Percentiles rank a stretch among this genome's conserved stretches.
Evolutionary conservation across 169 alveolate genomes (phyloP).

Genomic region (Theileria equi): DNA sequence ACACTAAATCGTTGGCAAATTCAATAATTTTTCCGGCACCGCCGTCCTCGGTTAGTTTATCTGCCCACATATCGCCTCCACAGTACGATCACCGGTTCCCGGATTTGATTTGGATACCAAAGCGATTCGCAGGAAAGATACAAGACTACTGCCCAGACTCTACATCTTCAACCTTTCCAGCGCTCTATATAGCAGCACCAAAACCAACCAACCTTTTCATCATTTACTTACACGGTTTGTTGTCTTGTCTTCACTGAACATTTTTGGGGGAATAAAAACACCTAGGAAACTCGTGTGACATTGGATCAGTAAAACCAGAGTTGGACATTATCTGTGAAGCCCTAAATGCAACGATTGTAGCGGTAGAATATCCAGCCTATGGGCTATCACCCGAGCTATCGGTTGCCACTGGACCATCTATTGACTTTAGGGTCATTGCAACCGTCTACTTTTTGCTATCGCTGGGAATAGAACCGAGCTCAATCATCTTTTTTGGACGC

Average conservation of each 20-base stretch:
- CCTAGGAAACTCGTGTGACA: constrained; percentile 79
- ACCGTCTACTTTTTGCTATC: constrained; percentile 76
- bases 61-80: not conserved
- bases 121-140: constrained; percentile 44
- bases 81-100: constrained; percentile 52
- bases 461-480: constrained; percentile 68
- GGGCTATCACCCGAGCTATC: constrained; percentile 68
- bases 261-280: not conserved
- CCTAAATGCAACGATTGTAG: constrained; percentile 69
- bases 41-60: constrained; percentile 44
- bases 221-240: constrained; percentile 62
- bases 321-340: constrained; percentile 61
- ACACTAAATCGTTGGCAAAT: constrained; percentile 42
- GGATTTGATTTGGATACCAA: constrained; percentile 61
- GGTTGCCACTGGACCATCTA: constrained; percentile 66
- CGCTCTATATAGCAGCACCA: constrained; percentile 44
- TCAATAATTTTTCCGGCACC: constrained; percentile 64
- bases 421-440: constrained; percentile 76
- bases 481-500: constrained; percentile 77
- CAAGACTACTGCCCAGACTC: constrained; percentile 7
- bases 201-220: constrained; percentile 31
- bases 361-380: constrained; percentile 81
- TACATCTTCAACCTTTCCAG: constrained; percentile 54
- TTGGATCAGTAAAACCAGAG: constrained; percentile 81
- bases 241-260: not conserved